Evolutionary conservation across 2,329 filamentous ascomycete genomes (phyloP).

Genomic region (Colletotrichum cereale): DNA sequence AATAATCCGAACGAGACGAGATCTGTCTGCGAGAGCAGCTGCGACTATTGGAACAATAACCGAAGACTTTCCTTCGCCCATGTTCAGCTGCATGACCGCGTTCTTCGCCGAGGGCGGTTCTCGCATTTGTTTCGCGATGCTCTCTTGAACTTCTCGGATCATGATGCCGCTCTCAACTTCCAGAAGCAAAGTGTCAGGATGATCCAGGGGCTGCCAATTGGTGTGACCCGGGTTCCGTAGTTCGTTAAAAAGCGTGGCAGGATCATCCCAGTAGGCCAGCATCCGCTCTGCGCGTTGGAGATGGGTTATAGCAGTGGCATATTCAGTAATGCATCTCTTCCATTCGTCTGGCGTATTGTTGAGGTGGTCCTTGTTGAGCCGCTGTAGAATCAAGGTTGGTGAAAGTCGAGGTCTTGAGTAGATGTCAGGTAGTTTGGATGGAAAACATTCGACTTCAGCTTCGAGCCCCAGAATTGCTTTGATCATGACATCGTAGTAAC

Average conservation of each 20-base stretch:
- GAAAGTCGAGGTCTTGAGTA: background rate
- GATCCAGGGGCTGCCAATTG: conserved; percentile 64
- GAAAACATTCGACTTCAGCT: too few species aligned
- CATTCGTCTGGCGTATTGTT: conserved; percentile 48
- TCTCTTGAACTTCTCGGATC: conserved; percentile 70
- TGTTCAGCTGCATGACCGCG: conserved; percentile 74
- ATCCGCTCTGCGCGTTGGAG: conserved; percentile 60
- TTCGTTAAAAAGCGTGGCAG: conserved; percentile 55
- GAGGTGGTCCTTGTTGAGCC: conserved; percentile 42
- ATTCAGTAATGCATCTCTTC: conserved; percentile 53
- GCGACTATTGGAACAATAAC: conserved; percentile 77
- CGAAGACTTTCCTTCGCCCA: conserved; percentile 79
- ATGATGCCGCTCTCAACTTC: conserved; percentile 74
- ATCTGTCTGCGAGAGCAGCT: conserved; percentile 62
- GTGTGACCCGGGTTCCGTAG: conserved; percentile 64
- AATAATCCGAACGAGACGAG: conserved; percentile 67
- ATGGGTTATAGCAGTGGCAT: conserved; percentile 54
- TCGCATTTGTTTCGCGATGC: conserved; percentile 70
- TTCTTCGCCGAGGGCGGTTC: conserved; percentile 55
- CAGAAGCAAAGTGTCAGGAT: conserved; percentile 72
- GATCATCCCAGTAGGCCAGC: conserved; percentile 31
- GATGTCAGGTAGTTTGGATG: background rate
- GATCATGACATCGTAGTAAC: background rate
- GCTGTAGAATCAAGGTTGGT: background rate
- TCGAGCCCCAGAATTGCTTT: background rate